Percentiles rank a stretch among this genome's conserved stretches.
phyloP scores from a whole-genome alignment of 1,284 basidiomycete genomes.

The Rhodotorula sp. region DNA sequence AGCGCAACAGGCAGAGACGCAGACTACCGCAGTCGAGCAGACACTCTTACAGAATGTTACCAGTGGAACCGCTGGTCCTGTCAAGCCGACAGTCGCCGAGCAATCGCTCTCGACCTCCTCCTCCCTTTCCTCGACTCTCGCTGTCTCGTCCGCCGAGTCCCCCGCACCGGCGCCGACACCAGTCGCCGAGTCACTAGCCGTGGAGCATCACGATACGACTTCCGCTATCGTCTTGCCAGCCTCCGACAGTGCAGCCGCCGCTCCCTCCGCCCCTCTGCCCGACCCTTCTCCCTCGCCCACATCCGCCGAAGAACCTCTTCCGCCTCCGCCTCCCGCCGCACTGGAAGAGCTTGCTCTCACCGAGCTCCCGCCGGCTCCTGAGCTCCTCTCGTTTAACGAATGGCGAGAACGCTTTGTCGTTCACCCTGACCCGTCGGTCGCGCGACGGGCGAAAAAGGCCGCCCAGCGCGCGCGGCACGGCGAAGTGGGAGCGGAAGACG shows the following conservation, averaged over 20 bases:
- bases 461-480: slow-evolving; percentile 48
- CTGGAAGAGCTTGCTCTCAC: slow-evolving; percentile 16
- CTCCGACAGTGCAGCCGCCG: background rate
- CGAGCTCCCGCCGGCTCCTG: slow-evolving; percentile 46
- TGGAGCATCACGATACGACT: too few species aligned
- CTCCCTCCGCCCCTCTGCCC: background rate
- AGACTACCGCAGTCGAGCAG: too few species aligned
- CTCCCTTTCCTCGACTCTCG: background rate
- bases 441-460: slow-evolving; percentile 56
- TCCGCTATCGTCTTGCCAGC: too few species aligned
- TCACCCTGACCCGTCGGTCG: slow-evolving; percentile 19
- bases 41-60: too few species aligned
- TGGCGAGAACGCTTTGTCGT: slow-evolving; percentile 57
- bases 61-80: too few species aligned
- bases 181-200: too few species aligned
- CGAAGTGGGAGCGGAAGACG: slow-evolving; percentile 31
- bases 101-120: background rate
- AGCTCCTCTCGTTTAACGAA: slow-evolving; percentile 82
- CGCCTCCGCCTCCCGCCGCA: slow-evolving; percentile 3
- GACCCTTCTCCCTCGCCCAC: slow-evolving; percentile 1
- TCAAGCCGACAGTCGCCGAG: background rate
- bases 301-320: background rate
- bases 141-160: background rate
- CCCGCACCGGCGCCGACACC: too few species aligned
- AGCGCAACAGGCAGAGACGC: too few species aligned